These are phyloP conservation scores for Knoxdaviesia capensis DNA, from an alignment of 2,329 filamentous ascomycete species.

Conservation along the genomic window DNA sequence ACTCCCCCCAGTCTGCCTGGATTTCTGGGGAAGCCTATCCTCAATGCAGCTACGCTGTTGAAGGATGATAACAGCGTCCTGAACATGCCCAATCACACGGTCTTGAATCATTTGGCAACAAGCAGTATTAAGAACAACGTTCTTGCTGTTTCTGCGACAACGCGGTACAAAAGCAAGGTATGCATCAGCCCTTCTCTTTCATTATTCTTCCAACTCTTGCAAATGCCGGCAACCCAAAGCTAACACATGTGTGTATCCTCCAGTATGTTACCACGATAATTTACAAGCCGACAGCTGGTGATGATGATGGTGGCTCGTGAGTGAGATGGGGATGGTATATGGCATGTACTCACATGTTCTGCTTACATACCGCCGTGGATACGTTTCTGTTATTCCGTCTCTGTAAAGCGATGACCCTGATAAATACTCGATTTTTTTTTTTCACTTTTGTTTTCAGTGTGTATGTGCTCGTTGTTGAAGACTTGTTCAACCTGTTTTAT, in stretches of 20 bases:
- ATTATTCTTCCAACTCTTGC: background rate
- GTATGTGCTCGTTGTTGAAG: too few relatives aligned
- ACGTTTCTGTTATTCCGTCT: too few relatives aligned
- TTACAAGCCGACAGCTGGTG: slow-evolving; percentile 58
- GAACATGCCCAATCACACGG: slow-evolving; percentile 92
- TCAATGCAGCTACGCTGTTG: slow-evolving; percentile 78
- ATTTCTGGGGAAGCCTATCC: slow-evolving; percentile 82
- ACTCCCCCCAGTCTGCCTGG: slow-evolving; percentile 71
- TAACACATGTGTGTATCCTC: background rate
- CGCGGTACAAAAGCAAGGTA: slow-evolving; percentile 92
- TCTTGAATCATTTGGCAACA: slow-evolving; percentile 88
- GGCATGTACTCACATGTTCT: too few relatives aligned
- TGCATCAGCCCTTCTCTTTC: slow-evolving; percentile 6
- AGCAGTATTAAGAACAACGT: slow-evolving; percentile 97
- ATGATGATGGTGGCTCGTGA: too few relatives aligned
- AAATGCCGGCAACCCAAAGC: background rate
- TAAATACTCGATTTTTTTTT: too few relatives aligned
- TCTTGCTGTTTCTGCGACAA: slow-evolving; percentile 85
- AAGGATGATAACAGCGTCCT: slow-evolving; percentile 97
- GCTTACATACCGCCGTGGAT: too few relatives aligned
- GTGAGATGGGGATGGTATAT: too few relatives aligned
- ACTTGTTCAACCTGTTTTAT: too few relatives aligned
- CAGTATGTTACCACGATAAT: slow-evolving; percentile 96
- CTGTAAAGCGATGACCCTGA: too few relatives aligned
- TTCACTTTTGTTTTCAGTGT: too few relatives aligned